Percentiles rank a stretch among this genome's conserved stretches.
Evolutionary conservation across 768 basidiomycete genomes (phyloP).

Genomic region (Suillus brevipes): DNA sequence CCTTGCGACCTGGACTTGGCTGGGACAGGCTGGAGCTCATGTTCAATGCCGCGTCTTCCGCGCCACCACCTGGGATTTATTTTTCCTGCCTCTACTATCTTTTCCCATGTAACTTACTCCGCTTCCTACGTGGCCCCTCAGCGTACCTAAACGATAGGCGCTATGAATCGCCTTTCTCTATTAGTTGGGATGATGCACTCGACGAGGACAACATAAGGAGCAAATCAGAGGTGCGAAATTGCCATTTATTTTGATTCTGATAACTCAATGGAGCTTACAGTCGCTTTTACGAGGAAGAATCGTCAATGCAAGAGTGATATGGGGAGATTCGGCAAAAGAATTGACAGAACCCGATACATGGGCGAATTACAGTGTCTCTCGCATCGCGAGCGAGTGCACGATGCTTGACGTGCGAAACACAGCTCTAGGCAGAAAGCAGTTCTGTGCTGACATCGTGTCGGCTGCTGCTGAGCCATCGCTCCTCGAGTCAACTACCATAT

Average conservation of each 20-base stretch:
- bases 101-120: conserved; percentile 85
- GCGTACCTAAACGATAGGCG: conserved; percentile 56
- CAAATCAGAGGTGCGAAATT: conserved; percentile 61
- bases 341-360: conserved; percentile 65
- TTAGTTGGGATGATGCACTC: conserved; percentile 69
- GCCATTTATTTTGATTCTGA: background rate
- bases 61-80: conserved; percentile 63
- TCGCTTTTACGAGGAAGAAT: conserved; percentile 67
- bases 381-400: conserved; percentile 65
- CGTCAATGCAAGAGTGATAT: conserved; percentile 73
- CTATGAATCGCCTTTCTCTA: conserved; percentile 59
- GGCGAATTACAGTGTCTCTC: conserved; percentile 59
- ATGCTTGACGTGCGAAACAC: conserved; percentile 67
- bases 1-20: conserved; percentile 53
- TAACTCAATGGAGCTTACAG: conserved; percentile 35
- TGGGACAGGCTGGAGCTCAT: conserved; percentile 70
- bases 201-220: conserved; percentile 70
- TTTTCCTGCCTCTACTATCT: conserved; percentile 86
- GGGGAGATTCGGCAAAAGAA: conserved; percentile 64
- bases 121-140: conserved; percentile 71
- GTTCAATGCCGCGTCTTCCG: conserved; percentile 51
- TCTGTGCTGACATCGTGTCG: conserved; percentile 3
- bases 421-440: conserved; percentile 44
- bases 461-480: conserved; percentile 12
- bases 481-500: conserved; percentile 5